These are phyloP conservation scores for Psilocybe azurescens DNA, from an alignment of 768 basidiomycete genomes.

Conservation along the genomic window DNA sequence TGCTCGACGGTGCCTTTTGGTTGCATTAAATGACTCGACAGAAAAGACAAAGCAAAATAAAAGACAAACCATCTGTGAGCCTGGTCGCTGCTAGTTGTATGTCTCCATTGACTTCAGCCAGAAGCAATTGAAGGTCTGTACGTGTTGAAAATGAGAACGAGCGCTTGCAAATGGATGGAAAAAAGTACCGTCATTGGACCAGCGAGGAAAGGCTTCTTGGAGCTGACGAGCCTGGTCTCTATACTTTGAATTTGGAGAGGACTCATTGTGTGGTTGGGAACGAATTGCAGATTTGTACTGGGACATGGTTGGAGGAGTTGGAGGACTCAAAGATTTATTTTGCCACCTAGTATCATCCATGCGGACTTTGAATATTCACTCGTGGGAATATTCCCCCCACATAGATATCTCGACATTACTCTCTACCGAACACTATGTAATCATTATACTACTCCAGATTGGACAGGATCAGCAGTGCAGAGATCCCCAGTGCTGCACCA, in stretches of 20 bases:
- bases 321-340: conserved; percentile 24
- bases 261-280: conserved; percentile 38
- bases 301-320: conserved; percentile 49
- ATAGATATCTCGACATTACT: conserved; percentile 10
- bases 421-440: neutral
- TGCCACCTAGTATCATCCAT: conserved; percentile 24
- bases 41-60: conserved; percentile 22
- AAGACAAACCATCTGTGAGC: conserved; percentile 70
- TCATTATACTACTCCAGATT: conserved; percentile 45
- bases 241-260: conserved; percentile 48
- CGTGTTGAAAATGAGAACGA: conserved; percentile 29
- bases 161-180: conserved; percentile 22
- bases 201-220: conserved; percentile 73
- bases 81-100: conserved; percentile 70
- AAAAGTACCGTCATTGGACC: conserved; percentile 67
- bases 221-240: conserved; percentile 62
- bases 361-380: conserved; percentile 34
- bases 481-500: conserved; percentile 52
- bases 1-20: conserved; percentile 70
- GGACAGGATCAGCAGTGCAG: conserved; percentile 55
- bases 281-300: conserved; percentile 56
- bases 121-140: conserved; percentile 71
- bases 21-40: conserved; percentile 4
- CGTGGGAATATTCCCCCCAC: conserved; percentile 31
- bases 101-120: conserved; percentile 73